phyloP scores from a whole-genome alignment of 441 rosid genomes.

The Erysimum pusillum region DNA sequence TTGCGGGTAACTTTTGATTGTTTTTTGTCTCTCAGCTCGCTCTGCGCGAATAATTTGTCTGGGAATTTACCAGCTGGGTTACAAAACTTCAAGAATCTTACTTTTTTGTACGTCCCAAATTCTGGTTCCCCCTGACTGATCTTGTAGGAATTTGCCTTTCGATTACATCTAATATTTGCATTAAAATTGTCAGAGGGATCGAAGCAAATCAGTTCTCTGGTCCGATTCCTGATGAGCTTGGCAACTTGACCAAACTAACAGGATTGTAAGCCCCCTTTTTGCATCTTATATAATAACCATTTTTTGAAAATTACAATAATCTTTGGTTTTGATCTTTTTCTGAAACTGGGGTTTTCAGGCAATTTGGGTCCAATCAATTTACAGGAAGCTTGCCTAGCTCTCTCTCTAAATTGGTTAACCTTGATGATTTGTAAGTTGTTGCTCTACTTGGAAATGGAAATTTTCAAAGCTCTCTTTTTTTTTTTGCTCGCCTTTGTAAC shows the following conservation, averaged over 20 bases:
- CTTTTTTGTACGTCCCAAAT: constrained; percentile 18
- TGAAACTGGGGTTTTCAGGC: constrained; percentile 9
- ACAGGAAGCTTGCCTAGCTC: constrained; percentile 2
- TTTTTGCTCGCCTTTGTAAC: not conserved
- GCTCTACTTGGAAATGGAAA: not conserved
- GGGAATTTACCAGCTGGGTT: constrained; percentile 14
- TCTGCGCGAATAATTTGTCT: constrained; percentile 10
- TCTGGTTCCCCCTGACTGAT: no score
- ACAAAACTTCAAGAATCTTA: constrained; percentile 30
- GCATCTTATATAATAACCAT: no score
- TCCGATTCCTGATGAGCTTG: constrained; percentile 34
- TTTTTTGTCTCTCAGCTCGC: constrained; percentile 13
- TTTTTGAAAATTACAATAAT: no score
- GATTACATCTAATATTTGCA: not conserved
- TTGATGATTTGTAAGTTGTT: constrained; percentile 30
- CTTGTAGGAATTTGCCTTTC: not conserved
- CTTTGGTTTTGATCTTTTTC: not conserved
- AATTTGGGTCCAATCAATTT: constrained; percentile 40
- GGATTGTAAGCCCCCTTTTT: constrained; percentile 33
- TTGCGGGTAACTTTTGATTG: not conserved
- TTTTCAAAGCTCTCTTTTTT: not conserved
- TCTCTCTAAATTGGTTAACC: constrained; percentile 30
- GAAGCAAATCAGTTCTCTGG: constrained; percentile 39
- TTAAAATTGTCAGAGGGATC: constrained; percentile 6
- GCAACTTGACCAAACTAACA: constrained; percentile 27